Percentiles rank a stretch among this genome's conserved stretches.
Conservation (phyloP, 2,329 filamentous ascomycete genomes). For the Trichoderma sp. region DNA sequence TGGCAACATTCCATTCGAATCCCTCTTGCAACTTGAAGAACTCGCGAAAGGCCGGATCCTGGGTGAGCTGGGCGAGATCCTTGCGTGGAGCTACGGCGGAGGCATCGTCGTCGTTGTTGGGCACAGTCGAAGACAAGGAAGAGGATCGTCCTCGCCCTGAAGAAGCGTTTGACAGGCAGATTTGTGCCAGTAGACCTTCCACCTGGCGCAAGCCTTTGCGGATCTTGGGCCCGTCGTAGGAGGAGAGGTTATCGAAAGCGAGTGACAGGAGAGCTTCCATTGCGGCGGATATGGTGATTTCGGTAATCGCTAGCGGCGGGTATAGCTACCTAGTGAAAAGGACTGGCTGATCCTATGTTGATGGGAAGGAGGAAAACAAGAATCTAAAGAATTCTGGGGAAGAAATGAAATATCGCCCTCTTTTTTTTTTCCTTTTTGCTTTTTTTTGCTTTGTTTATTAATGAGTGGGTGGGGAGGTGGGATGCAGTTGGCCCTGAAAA, state of each 20-base stretch:
- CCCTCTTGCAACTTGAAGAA: conserved; percentile 97
- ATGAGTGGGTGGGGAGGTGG: background rate
- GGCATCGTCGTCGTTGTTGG: conserved; percentile 37
- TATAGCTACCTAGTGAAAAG: background rate
- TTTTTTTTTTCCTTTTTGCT: background rate
- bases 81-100: conserved; percentile 49
- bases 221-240: conserved; percentile 83
- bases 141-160: conserved; percentile 19
- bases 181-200: conserved; percentile 88
- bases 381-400: background rate
- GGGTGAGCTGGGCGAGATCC: conserved; percentile 64
- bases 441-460: background rate
- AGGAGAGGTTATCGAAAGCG: conserved; percentile 94
- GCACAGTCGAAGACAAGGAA: conserved; percentile 23
- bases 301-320: background rate
- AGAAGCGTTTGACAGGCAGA: conserved; percentile 66
- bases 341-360: background rate
- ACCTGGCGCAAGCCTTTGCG: conserved; percentile 92
- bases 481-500: background rate
- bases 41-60: conserved; percentile 87
- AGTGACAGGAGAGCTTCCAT: conserved; percentile 93
- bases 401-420: background rate
- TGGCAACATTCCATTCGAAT: conserved; percentile 95
- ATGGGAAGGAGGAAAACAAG: background rate
- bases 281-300: background rate